These are phyloP conservation scores for Geotrichum siamense DNA, from an alignment of 1,139 yeast genomes.

Conservation along the genomic window DNA sequence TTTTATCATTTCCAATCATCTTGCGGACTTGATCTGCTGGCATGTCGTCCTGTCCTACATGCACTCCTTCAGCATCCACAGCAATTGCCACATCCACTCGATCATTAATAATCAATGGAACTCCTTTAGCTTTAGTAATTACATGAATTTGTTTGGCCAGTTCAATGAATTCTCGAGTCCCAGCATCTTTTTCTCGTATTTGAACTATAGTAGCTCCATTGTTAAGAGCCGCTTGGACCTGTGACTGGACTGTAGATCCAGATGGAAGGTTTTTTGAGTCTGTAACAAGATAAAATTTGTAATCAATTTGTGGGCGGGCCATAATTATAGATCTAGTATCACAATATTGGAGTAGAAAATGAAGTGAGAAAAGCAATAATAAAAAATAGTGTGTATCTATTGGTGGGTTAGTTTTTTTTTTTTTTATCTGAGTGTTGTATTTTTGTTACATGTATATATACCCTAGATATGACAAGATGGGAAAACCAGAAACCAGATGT, in stretches of 20 bases:
- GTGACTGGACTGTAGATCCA: constrained; percentile 46
- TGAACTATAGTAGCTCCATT: constrained; percentile 81
- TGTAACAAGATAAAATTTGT: constrained; percentile 70
- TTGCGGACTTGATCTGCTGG: constrained; percentile 50
- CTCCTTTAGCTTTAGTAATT: constrained; percentile 49
- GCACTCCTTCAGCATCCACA: constrained; percentile 84
- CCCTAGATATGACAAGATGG: too few relatives aligned
- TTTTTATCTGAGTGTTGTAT: too few relatives aligned
- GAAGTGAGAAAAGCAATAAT: too few relatives aligned
- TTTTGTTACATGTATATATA: too few relatives aligned
- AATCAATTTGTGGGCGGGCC: constrained; percentile 39
- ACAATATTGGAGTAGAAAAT: too few relatives aligned
- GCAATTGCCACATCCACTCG: constrained; percentile 87
- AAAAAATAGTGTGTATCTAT: too few relatives aligned
- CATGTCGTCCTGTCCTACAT: constrained; percentile 93
- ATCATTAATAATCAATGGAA: constrained; percentile 83
- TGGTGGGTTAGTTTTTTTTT: too few relatives aligned
- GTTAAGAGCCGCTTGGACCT: constrained; percentile 49
- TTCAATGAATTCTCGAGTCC: constrained; percentile 59
- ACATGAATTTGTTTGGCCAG: constrained; percentile 56
- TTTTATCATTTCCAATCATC: constrained; percentile 63
- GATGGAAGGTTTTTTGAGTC: constrained; percentile 71
- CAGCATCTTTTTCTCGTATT: constrained; percentile 68
- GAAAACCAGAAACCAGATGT: too few relatives aligned
- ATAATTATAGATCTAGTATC: not conserved